phyloP scores from a whole-genome alignment of 1,139 yeast genomes.

The Saccharomyces hybrid region DNA sequence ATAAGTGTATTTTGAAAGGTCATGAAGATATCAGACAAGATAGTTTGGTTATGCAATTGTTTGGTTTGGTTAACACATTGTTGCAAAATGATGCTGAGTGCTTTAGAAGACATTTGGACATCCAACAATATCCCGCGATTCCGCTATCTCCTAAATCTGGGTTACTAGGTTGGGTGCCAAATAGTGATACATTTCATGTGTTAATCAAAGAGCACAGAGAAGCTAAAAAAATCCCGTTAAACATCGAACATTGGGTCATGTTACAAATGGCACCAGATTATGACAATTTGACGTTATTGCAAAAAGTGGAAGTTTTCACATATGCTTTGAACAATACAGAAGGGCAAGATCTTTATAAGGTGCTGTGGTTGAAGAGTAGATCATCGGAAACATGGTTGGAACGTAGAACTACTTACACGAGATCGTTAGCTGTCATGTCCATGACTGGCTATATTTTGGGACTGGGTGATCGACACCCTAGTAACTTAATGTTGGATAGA shows the following conservation, averaged over 20 bases:
- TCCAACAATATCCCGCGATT: slow-evolving; percentile 85
- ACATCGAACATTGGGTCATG: slow-evolving; percentile 93
- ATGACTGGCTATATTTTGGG: slow-evolving; percentile 97
- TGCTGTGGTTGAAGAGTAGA: slow-evolving; percentile 90
- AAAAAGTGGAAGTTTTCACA: slow-evolving; percentile 93
- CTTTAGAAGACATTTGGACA: slow-evolving; percentile 89
- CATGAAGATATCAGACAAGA: slow-evolving; percentile 98
- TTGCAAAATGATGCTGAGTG: slow-evolving; percentile 89
- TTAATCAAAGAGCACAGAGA: slow-evolving; percentile 89
- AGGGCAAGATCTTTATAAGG: slow-evolving; percentile 93
- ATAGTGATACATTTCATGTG: slow-evolving; percentile 93
- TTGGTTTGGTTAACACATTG: slow-evolving; percentile 88
- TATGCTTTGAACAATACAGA: slow-evolving; percentile 92
- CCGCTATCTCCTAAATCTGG: slow-evolving; percentile 98
- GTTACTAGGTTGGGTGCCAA: slow-evolving; percentile 92
- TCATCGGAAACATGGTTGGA: slow-evolving; percentile 98
- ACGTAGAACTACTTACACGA: slow-evolving; percentile 89
- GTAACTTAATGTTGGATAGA: slow-evolving; percentile 90
- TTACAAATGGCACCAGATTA: slow-evolving; percentile 97
- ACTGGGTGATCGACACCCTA: slow-evolving; percentile 95
- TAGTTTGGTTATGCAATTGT: slow-evolving; percentile 93
- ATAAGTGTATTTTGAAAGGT: slow-evolving; percentile 77
- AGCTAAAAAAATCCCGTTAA: slow-evolving; percentile 76
- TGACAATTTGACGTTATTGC: slow-evolving; percentile 78
- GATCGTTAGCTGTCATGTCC: slow-evolving; percentile 96